Evolutionary conservation across 2,329 filamentous ascomycete species (phyloP).

Genomic region (Dactylonectria macrodidyma): DNA sequence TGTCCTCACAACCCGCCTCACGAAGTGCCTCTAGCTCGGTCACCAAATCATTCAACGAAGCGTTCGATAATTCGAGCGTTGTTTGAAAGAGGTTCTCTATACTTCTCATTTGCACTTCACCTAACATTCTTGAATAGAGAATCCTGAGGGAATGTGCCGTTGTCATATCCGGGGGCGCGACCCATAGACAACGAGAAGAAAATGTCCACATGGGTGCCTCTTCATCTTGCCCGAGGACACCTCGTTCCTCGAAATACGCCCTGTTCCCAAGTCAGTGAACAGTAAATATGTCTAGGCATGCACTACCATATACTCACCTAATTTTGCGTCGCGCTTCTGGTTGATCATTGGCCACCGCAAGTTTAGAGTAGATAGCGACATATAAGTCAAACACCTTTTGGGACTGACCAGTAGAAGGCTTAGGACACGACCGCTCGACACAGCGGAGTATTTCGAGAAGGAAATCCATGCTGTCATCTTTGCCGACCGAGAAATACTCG

Average conservation of each 20-base stretch:
- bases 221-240: constrained; percentile 7
- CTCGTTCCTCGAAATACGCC: neutral
- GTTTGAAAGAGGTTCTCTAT: constrained; percentile 1
- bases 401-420: neutral
- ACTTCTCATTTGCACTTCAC: no score
- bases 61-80: constrained; percentile 17
- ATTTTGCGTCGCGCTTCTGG: neutral
- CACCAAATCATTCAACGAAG: constrained; percentile 5
- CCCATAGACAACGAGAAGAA: constrained; percentile 19
- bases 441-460: constrained; percentile 28
- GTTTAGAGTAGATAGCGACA: constrained; percentile 30
- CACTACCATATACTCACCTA: constrained; percentile 4
- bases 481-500: constrained; percentile 27
- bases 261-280: constrained; percentile 15
- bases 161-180: constrained; percentile 20
- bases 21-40: neutral
- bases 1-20: neutral
- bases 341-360: neutral
- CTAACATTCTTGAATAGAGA: constrained; percentile 1
- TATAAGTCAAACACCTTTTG: constrained; percentile 31
- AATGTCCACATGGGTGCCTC: constrained; percentile 9
- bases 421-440: neutral
- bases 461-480: constrained; percentile 19
- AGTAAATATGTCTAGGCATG: neutral
- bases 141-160: neutral